A percentile compares a stretch with the other conserved stretches of the same genome.
These are phyloP conservation scores for Trichoderma koningiopsis DNA, from an alignment of 2,329 filamentous ascomycete species.

Conservation along the genomic window DNA sequence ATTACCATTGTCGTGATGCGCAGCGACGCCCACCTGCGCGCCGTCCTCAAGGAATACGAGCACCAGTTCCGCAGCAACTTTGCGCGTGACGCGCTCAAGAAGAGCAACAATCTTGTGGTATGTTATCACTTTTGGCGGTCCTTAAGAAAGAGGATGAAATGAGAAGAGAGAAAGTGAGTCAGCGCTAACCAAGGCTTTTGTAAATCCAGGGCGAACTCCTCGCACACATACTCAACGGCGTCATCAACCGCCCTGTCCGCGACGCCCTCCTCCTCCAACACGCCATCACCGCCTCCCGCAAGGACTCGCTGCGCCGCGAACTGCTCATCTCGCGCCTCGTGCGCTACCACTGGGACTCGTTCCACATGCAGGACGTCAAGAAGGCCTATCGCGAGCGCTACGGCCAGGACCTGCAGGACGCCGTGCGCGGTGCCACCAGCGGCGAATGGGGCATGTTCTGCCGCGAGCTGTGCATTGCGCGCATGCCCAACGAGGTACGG, in stretches of 20 bases:
- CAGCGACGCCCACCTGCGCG: slow-evolving; percentile 78
- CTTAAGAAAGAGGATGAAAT: background rate
- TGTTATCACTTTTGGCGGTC: slow-evolving; percentile 47
- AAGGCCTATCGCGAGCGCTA: slow-evolving; percentile 79
- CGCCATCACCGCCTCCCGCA: slow-evolving; percentile 74
- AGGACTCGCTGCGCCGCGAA: slow-evolving; percentile 75
- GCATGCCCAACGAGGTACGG: slow-evolving; percentile 62
- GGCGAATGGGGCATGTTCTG: slow-evolving; percentile 80
- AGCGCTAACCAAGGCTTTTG: background rate
- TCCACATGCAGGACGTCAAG: slow-evolving; percentile 80
- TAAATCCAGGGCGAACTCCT: slow-evolving; percentile 81
- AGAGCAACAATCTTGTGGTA: slow-evolving; percentile 91
- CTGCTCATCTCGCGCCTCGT: slow-evolving; percentile 86
- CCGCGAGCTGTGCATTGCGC: slow-evolving; percentile 65
- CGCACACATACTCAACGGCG: slow-evolving; percentile 92
- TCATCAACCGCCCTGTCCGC: slow-evolving; percentile 92
- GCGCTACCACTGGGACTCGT: slow-evolving; percentile 87
- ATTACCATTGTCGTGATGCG: slow-evolving; percentile 79
- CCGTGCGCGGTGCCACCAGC: slow-evolving; percentile 74
- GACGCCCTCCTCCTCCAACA: slow-evolving; percentile 91
- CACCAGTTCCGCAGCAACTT: slow-evolving; percentile 76
- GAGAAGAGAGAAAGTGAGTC: too few species aligned
- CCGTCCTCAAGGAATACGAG: slow-evolving; percentile 79
- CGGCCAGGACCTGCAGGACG: slow-evolving; percentile 70
- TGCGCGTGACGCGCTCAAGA: slow-evolving; percentile 80